Conservation (phyloP, 2,329 filamentous ascomycete species). For the Stromatinia cepivora region DNA sequence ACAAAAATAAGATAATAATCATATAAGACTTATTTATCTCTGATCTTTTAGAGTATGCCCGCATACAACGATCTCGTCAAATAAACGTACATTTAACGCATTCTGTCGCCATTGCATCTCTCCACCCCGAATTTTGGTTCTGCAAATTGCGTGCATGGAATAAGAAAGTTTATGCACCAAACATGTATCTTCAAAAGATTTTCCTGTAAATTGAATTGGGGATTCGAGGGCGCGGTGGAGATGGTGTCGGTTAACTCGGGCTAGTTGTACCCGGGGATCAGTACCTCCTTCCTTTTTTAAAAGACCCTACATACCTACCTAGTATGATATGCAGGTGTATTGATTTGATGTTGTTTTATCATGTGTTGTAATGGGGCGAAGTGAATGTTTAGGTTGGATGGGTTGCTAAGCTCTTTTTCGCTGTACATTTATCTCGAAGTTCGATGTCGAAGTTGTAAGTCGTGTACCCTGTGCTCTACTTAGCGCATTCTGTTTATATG, state of each 20-base stretch:
- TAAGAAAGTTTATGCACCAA: slow-evolving; percentile 11
- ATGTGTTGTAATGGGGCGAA: neutral
- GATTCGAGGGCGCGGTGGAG: neutral
- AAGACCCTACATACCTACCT: neutral
- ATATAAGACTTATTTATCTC: neutral
- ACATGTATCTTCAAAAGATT: neutral
- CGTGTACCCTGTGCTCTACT: neutral
- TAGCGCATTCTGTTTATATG: too few relatives aligned
- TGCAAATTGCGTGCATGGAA: neutral
- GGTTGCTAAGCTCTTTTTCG: neutral
- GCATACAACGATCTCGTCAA: neutral
- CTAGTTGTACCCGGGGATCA: neutral
- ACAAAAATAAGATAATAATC: too few relatives aligned
- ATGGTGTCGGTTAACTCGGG: slow-evolving; percentile 7
- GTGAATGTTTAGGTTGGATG: neutral
- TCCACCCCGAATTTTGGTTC: neutral
- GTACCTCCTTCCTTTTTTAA: neutral
- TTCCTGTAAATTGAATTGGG: neutral
- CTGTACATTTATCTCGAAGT: neutral
- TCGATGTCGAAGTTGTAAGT: neutral
- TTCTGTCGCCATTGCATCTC: neutral
- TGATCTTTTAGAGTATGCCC: neutral
- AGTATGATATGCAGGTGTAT: neutral
- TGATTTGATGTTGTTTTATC: neutral
- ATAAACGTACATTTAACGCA: neutral